Percentiles rank a stretch among this genome's conserved stretches.
These are phyloP conservation scores for Fusarium sp. DNA, from an alignment of 2,329 filamentous ascomycete genomes.

Conservation along the genomic window DNA sequence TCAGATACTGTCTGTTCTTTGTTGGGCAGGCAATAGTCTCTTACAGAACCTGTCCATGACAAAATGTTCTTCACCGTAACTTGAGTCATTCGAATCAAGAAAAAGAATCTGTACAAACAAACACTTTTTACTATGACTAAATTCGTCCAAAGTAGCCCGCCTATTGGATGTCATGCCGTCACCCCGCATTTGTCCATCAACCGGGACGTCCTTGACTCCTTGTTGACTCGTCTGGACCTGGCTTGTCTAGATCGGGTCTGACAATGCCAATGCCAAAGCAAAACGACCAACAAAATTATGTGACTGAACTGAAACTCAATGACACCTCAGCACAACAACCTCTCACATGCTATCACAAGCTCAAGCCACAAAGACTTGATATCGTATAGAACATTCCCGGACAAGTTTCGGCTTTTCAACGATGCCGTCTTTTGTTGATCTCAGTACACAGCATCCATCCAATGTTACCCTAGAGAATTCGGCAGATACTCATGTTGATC, in stretches of 20 bases:
- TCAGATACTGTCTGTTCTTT: not conserved
- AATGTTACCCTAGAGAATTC: constrained; percentile 30
- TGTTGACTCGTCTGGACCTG: constrained; percentile 1
- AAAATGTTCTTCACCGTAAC: not conserved
- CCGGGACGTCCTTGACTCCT: constrained; percentile 25
- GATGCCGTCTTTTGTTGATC: not conserved
- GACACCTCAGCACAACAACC: constrained; percentile 21
- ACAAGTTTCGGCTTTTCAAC: constrained; percentile 28
- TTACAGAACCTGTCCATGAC: not conserved
- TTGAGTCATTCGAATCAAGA: constrained; percentile 11
- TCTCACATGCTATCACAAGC: constrained; percentile 15
- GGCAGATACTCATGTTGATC: not conserved
- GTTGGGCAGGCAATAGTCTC: not conserved
- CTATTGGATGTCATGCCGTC: constrained; percentile 35
- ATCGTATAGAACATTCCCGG: constrained; percentile 11
- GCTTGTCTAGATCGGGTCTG: constrained; percentile 26
- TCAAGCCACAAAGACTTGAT: constrained; percentile 10
- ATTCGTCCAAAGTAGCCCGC: constrained; percentile 4
- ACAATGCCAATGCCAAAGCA: constrained; percentile 1
- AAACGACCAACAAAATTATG: constrained; percentile 36
- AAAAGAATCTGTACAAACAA: not conserved
- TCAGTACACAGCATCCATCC: not conserved
- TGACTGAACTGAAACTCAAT: constrained; percentile 28
- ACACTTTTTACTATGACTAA: not conserved
- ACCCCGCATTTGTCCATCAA: constrained; percentile 37